Base-by-base conservation (phyloP, 805 yeast genomes). In the Pichia californica region DNA sequence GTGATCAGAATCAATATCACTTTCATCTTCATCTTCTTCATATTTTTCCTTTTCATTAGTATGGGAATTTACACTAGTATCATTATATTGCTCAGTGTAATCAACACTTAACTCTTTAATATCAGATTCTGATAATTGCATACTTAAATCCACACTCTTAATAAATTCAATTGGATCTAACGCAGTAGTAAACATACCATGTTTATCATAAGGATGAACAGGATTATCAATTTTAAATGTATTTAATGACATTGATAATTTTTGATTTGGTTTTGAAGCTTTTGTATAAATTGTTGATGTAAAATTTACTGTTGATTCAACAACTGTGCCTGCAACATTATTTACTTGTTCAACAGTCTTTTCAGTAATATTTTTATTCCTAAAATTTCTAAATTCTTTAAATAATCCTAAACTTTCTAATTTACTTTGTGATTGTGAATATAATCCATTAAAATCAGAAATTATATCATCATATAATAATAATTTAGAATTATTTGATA, bases 391-490 rank as follows among this genome's bases (percentile, higher is more conserved):
- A 65, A 72, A 52, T 54, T 68, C 59, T 54, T 67, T 51, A 45
- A 65, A 48, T 52, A 64, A 30, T 52, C 61, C 59, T 40, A 71
- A 53, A 0, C 70, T 59, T 37, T 69, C 73, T 7, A 73, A 50
- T 35, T 64, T 69, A 19, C 62, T 49, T 40, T 70, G 60, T 0
- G 66, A 64, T 7, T 67, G 60, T 1, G 48, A 18, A 7, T 73
- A 64, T 26, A 60, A 51, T 7, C 57, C 51, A 2, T 53, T 67
- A 73, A 77, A 76, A 19, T 60, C 56, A 4, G 62, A 57, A 1
- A 63, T 49, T 11, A 76, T 66, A 1, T 43, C 45, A n/a, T 62
- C 63, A 49, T 67, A 69, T 2, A 53, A 41, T 7, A 48, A 26
- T 5, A 38, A 10, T 10, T 29, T 25, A 2, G 47, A 40, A 21